phyloP scores from a whole-genome alignment of 2,329 filamentous ascomycete species.

The Emmonsia crescens region DNA sequence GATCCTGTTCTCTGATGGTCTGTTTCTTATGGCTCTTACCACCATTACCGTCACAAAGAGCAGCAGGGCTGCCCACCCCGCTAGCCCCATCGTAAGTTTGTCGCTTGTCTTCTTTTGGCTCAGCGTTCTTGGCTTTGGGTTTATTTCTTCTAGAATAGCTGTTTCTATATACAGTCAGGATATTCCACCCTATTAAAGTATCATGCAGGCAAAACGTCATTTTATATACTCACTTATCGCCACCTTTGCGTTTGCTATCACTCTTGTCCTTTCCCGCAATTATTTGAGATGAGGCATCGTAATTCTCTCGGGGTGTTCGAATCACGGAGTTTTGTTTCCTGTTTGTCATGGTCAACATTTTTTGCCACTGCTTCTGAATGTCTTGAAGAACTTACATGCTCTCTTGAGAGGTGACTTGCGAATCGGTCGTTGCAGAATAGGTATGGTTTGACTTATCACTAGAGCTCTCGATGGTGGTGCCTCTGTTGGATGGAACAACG shows the following conservation, averaged over 20 bases:
- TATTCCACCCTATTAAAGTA: background rate
- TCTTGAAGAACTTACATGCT: background rate
- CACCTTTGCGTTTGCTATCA: background rate
- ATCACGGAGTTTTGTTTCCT: background rate
- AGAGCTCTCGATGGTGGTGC: background rate
- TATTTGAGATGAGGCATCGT: background rate
- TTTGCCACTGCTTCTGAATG: background rate
- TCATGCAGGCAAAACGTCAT: background rate
- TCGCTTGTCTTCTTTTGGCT: background rate
- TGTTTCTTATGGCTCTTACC: background rate
- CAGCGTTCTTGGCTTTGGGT: background rate
- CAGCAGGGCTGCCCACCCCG: background rate
- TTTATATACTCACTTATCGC: background rate
- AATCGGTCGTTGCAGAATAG: background rate
- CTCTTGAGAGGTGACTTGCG: background rate
- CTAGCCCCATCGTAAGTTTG: background rate
- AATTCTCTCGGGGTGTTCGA: background rate
- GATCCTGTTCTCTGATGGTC: background rate
- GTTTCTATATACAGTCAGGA: background rate
- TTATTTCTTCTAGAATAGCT: background rate
- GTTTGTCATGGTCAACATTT: background rate
- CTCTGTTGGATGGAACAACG: background rate
- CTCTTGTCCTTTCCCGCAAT: background rate
- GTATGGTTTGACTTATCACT: background rate
- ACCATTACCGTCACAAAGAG: background rate